Conservation (phyloP, 176 grass and related monocot species). For the Elymus sibiricus region DNA sequence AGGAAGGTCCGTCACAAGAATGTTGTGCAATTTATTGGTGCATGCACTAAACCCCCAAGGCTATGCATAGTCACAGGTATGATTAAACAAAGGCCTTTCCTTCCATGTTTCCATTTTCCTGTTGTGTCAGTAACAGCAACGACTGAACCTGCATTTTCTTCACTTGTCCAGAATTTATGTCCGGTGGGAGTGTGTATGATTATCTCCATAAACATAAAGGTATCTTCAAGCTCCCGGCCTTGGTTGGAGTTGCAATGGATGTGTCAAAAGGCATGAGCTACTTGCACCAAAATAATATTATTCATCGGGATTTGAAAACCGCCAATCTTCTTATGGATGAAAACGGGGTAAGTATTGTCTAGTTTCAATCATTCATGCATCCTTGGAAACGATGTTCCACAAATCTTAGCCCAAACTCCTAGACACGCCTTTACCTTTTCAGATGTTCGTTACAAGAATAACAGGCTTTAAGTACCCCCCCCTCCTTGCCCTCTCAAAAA, state of each 20-base stretch:
- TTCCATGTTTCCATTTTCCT: not conserved
- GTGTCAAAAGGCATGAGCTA: conserved; percentile 99
- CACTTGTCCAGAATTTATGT: conserved; percentile 76
- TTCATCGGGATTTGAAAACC: conserved; percentile 96
- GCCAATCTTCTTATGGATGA: conserved; percentile 99
- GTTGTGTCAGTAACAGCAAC: not conserved
- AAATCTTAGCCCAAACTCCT: not conserved
- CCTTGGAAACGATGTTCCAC: not conserved
- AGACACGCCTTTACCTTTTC: not conserved
- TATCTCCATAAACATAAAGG: conserved; percentile 97
- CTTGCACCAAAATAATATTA: conserved; percentile 99
- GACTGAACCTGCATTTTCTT: conserved; percentile 4
- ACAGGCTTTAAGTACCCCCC: not conserved
- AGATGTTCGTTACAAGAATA: not conserved
- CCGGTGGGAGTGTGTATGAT: conserved; percentile 90
- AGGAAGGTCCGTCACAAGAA: conserved; percentile 99
- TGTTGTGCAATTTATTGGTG: conserved; percentile 98
- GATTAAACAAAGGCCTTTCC: not conserved
- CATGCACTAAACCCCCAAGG: conserved; percentile 78
- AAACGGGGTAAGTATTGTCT: conserved; percentile 63
- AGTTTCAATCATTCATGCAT: not conserved
- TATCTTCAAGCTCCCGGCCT: conserved; percentile 78
- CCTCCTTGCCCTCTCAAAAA: not conserved
- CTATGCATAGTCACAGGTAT: conserved; percentile 98
- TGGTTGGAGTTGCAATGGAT: conserved; percentile 90